Evolutionary conservation across 345 rosid species (phyloP).

Genomic region (Pistacia vera): DNA sequence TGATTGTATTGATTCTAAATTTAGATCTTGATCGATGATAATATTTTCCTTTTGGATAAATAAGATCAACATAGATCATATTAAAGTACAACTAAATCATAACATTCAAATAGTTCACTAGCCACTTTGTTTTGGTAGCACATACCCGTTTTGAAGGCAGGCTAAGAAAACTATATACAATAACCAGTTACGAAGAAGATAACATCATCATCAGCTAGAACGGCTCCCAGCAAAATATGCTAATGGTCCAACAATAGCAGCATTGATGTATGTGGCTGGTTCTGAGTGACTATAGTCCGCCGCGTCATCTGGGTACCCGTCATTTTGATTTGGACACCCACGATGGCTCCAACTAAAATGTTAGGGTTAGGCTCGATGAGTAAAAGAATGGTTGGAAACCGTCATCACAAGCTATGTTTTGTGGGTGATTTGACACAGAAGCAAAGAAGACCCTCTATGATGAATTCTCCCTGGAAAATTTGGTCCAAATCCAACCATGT

Average conservation of each 20-base stretch:
- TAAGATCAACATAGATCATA: too few relatives aligned
- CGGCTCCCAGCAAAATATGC: conserved; percentile 59
- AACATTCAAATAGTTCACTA: too few relatives aligned
- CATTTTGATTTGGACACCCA: conserved; percentile 80
- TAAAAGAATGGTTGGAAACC: conserved; percentile 63
- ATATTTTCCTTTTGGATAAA: too few relatives aligned
- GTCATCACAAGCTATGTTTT: conserved; percentile 61
- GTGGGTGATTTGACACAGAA: conserved; percentile 45
- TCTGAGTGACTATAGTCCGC: conserved; percentile 74
- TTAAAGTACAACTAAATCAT: too few relatives aligned
- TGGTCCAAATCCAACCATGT: conserved; percentile 87
- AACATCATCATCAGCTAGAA: background rate
- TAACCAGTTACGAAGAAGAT: background rate
- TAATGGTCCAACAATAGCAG: conserved; percentile 76
- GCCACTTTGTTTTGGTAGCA: too few relatives aligned
- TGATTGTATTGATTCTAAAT: too few relatives aligned
- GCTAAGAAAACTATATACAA: conserved; percentile 5
- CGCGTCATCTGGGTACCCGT: conserved; percentile 70
- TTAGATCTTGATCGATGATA: too few relatives aligned
- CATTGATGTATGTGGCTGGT: conserved; percentile 89
- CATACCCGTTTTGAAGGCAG: background rate
- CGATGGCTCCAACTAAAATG: conserved; percentile 72
- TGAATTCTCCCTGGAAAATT: conserved; percentile 74
- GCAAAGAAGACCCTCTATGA: conserved; percentile 86
- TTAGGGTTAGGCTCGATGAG: conserved; percentile 69